Evolutionary conservation across 345 rosid species (phyloP), one percentile per base, ranked within the genome.

Genomic region (Anastatica hierochuntica): DNA sequence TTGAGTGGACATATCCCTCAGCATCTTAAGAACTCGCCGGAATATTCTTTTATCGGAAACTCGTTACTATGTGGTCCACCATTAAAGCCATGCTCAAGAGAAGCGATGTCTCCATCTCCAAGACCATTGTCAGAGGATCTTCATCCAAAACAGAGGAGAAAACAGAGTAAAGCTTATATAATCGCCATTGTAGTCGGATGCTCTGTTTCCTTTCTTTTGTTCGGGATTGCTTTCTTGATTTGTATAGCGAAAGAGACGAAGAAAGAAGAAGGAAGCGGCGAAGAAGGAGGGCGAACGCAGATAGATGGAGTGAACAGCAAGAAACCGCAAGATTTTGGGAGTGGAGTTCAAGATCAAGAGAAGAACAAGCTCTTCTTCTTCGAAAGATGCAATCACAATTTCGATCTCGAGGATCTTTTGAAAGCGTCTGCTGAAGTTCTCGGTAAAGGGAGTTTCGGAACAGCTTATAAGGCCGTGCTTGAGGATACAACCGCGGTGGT

Each of bases 341-440:
- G 96, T 20, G 94, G 94, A 26, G 87, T 87, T 56, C 96, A 87
- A 72, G 94, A 78, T 62, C 76, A 90, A 0, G 94, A 88, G 73
- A 88, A 84, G 74, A 87, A 87, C 76, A 87, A 77, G 39, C 72
- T 86, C 53, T 68, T 76, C 61, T 86, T 86, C 74, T 83, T 81
- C 6, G 84, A 77, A n/a, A 86, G 84, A 6, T 77, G 82, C 35
- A 56, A 62, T 56, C 79, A 69, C 46, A 71, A 53, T 44, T 87
- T 87, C 37, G 87, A 87, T 60, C 81, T 87, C 0, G 96, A 87
- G 72, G 96, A 87, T 68, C 68, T 87, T 38, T 60, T 87, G 73
- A 81, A 82, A 67, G 96, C 96, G 42, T 87, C 96, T 0, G 96
- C 96, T 4, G 96, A 87, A 71, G 94, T 87, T 68, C 87, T 87